phyloP scores from a whole-genome alignment of 2,329 filamentous ascomycete genomes.

The Pyrenochaeta sp. region DNA sequence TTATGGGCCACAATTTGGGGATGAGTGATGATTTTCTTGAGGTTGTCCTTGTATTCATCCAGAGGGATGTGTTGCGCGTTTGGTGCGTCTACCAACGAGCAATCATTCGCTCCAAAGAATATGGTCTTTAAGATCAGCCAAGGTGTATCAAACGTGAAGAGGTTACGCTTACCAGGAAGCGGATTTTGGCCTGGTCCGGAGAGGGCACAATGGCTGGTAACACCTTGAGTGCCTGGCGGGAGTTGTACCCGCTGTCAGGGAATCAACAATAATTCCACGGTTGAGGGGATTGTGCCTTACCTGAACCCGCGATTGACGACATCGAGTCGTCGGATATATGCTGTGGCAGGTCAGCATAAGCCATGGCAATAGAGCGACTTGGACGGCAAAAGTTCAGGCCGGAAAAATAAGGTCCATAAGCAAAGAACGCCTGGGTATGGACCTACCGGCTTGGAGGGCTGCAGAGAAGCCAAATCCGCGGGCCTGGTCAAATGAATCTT shows the following conservation, averaged over 20 bases:
- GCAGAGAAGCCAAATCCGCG: slow-evolving; percentile 78
- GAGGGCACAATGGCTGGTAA: slow-evolving; percentile 75
- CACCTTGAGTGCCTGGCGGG: slow-evolving; percentile 73
- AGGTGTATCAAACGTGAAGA: not conserved
- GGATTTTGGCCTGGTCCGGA: slow-evolving; percentile 67
- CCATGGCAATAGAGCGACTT: too few relatives aligned
- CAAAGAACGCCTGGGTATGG: slow-evolving; percentile 4
- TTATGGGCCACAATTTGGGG: slow-evolving; percentile 72
- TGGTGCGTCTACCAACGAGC: slow-evolving; percentile 68
- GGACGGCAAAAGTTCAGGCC: too few relatives aligned
- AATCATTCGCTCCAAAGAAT: slow-evolving; percentile 91
- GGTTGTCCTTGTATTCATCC: slow-evolving; percentile 75
- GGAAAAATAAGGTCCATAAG: too few relatives aligned
- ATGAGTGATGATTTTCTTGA: slow-evolving; percentile 75
- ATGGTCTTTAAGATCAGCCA: slow-evolving; percentile 63
- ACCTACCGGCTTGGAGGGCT: slow-evolving; percentile 72
- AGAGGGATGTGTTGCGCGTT: slow-evolving; percentile 79
- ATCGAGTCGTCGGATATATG: slow-evolving; percentile 78
- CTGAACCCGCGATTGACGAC: slow-evolving; percentile 87
- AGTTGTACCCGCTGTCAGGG: slow-evolving; percentile 75
- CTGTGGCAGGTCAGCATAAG: slow-evolving; percentile 56
- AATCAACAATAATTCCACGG: slow-evolving; percentile 15
- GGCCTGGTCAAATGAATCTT: slow-evolving; percentile 67
- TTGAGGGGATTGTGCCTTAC: slow-evolving; percentile 39
- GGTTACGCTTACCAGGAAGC: slow-evolving; percentile 65